Conservation (phyloP, 495 filamentous ascomycete genomes). For the Chaetomium cochliodes region DNA sequence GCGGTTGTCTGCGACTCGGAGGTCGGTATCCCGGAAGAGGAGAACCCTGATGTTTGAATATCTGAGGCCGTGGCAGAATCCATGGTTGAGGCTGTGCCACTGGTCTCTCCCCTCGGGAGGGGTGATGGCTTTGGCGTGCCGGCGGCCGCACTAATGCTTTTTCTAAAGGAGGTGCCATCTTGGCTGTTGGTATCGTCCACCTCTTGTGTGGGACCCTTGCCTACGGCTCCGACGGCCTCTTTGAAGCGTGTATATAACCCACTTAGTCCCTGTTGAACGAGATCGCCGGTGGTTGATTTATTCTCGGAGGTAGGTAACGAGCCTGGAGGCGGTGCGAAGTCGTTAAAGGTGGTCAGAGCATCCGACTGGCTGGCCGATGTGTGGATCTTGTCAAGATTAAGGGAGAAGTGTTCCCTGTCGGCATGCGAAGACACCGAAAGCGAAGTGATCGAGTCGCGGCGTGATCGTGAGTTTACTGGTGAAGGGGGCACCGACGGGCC, state of each 20-base stretch:
- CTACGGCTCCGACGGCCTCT: slow-evolving; percentile 67
- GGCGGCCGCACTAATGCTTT: slow-evolving; percentile 35
- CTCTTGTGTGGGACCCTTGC: slow-evolving; percentile 56
- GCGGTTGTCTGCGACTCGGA: slow-evolving; percentile 39
- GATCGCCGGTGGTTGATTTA: slow-evolving; percentile 66
- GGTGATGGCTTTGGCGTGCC: slow-evolving; percentile 41
- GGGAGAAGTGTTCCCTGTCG: slow-evolving; percentile 68
- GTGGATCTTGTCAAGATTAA: slow-evolving; percentile 82
- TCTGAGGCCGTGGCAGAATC: slow-evolving; percentile 41
- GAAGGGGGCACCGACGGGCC: slow-evolving; percentile 26
- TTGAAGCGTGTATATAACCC: slow-evolving; percentile 80
- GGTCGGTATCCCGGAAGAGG: slow-evolving; percentile 39
- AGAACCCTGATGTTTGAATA: slow-evolving; percentile 37
- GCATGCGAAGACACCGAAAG: slow-evolving; percentile 53
- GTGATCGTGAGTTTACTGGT: slow-evolving; percentile 36
- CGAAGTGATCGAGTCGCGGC: slow-evolving; percentile 65
- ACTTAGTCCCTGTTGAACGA: slow-evolving; percentile 77
- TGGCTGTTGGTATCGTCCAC: slow-evolving; percentile 36
- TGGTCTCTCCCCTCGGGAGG: slow-evolving; percentile 40
- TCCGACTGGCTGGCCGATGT: slow-evolving; percentile 75
- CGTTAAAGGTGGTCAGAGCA: slow-evolving; percentile 82
- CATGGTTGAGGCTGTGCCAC: slow-evolving; percentile 37
- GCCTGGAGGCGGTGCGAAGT: slow-evolving; percentile 65
- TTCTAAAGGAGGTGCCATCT: slow-evolving; percentile 38
- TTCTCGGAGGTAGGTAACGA: slow-evolving; percentile 56